Conservation (phyloP, 1,284 basidiomycete species). For the Quambalaria eucalypti region DNA sequence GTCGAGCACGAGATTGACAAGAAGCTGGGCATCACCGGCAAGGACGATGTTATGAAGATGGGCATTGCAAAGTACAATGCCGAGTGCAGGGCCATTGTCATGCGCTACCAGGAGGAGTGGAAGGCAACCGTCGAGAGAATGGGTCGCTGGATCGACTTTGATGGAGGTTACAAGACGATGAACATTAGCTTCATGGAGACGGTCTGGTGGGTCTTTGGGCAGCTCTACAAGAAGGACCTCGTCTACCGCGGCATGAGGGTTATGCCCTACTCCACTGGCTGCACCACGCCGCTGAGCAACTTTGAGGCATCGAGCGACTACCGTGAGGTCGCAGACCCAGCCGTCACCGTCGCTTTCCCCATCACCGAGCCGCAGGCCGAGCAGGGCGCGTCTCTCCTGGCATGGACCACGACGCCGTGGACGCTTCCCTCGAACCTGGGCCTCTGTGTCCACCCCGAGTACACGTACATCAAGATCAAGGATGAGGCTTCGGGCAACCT, state of each 20-base stretch:
- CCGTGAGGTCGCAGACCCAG: constrained; percentile 88
- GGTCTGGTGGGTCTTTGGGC: constrained; percentile 98
- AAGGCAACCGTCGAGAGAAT: constrained; percentile 87
- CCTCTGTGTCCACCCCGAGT: constrained; percentile 90
- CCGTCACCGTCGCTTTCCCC: constrained; percentile 85
- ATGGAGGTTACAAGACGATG: constrained; percentile 97
- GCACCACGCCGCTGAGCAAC: constrained; percentile 92
- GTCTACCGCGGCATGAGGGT: constrained; percentile 90
- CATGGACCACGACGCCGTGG: constrained; percentile 99
- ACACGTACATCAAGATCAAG: constrained; percentile 93
- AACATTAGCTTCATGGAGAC: constrained; percentile 92
- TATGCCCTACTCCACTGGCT: constrained; percentile 97
- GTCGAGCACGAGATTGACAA: constrained; percentile 99
- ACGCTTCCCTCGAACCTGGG: constrained; percentile 91
- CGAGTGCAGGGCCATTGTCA: constrained; percentile 92
- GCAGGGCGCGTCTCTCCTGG: constrained; percentile 69
- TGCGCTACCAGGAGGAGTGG: constrained; percentile 94
- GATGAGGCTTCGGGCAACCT: constrained; percentile 79
- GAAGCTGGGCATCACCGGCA: constrained; percentile 80
- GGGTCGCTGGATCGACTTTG: constrained; percentile 99
- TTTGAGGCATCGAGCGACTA: constrained; percentile 94
- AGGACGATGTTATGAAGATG: constrained; percentile 87
- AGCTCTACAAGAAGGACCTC: constrained; percentile 82
- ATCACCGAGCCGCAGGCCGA: constrained; percentile 71
- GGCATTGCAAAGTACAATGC: constrained; percentile 97